These are phyloP conservation scores for Clohesyomyces aquaticus DNA, from an alignment of 495 filamentous ascomycete genomes.

Conservation along the genomic window DNA sequence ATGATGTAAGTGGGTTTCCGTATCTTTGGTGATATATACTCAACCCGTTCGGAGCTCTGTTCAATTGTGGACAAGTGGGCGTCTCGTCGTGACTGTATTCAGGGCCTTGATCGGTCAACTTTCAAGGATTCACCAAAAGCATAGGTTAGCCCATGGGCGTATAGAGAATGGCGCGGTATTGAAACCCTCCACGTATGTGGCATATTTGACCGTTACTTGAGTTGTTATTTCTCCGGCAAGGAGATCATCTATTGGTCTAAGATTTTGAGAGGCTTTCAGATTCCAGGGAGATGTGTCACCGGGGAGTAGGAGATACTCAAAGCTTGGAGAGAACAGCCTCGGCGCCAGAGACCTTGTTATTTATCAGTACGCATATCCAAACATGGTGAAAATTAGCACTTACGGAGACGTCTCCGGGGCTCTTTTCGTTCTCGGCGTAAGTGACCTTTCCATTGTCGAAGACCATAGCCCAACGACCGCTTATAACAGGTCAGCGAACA, in stretches of 20 bases:
- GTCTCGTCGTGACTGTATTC: too few species aligned
- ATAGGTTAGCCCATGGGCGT: too few species aligned
- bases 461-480: constrained; percentile 77
- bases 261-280: neutral
- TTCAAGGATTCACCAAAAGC: too few species aligned
- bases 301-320: neutral
- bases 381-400: neutral
- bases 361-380: neutral
- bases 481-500: constrained; percentile 3
- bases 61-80: too few species aligned
- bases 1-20: too few species aligned
- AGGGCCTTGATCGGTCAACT: too few species aligned
- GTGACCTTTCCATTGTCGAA: constrained; percentile 87
- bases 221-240: neutral
- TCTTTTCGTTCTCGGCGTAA: constrained; percentile 79
- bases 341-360: constrained; percentile 8
- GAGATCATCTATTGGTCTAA: neutral
- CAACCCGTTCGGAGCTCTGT: too few species aligned
- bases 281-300: neutral
- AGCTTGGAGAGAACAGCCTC: constrained; percentile 32
- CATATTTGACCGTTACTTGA: too few species aligned
- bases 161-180: too few species aligned
- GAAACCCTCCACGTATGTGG: too few species aligned
- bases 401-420: constrained; percentile 57
- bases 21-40: too few species aligned